Evolutionary conservation across 768 basidiomycete genomes (phyloP).

Genomic region (Macrolepiota albuminosa): DNA sequence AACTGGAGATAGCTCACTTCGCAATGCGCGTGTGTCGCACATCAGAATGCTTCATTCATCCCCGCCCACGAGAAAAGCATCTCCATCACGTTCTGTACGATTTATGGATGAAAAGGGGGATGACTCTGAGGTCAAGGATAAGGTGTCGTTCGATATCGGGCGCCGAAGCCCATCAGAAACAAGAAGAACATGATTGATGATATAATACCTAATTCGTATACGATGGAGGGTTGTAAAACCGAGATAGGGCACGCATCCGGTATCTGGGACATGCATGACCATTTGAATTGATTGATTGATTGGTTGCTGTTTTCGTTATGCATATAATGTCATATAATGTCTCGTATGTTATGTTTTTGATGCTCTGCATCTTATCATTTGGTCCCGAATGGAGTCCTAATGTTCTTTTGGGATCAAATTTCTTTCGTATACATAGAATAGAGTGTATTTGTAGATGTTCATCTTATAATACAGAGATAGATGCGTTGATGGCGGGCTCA

Average conservation of each 20-base stretch:
- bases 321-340: not conserved
- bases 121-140: slow-evolving; percentile 5
- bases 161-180: not conserved
- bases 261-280: not conserved
- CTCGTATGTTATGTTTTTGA: not conserved
- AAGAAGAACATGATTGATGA: not conserved
- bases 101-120: slow-evolving; percentile 28
- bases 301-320: not conserved
- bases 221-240: not conserved
- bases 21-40: slow-evolving; percentile 28
- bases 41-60: slow-evolving; percentile 24
- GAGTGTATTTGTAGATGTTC: no score
- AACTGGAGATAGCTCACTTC: slow-evolving; percentile 21
- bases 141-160: slow-evolving; percentile 7
- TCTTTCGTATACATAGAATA: no score
- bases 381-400: not conserved
- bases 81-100: slow-evolving; percentile 41
- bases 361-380: not conserved
- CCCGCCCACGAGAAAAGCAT: slow-evolving; percentile 34
- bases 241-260: no score
- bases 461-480: not conserved
- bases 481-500: not conserved
- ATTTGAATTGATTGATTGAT: not conserved
- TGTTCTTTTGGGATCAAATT: not conserved
- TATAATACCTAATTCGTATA: not conserved